These are phyloP conservation scores for Penicillium fimorum DNA, from an alignment of 495 filamentous ascomycete species.

Conservation along the genomic window DNA sequence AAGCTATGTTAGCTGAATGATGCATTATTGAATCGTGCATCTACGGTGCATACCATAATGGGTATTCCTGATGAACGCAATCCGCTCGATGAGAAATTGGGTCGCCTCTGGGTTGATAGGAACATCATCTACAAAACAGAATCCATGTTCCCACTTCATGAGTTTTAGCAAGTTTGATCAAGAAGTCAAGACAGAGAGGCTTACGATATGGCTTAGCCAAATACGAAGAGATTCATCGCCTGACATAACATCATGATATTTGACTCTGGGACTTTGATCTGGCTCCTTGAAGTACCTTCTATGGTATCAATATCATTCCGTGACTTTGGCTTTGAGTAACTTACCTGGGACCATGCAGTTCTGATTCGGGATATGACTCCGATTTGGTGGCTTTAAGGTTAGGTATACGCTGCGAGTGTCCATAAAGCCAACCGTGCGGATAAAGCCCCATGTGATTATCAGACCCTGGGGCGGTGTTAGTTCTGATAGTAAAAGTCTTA, in stretches of 20 bases:
- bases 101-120: slow-evolving; percentile 69
- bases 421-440: slow-evolving; percentile 46
- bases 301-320: not conserved
- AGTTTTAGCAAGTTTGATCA: slow-evolving; percentile 1
- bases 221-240: slow-evolving; percentile 49
- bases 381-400: not conserved
- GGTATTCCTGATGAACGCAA: slow-evolving; percentile 78
- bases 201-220: slow-evolving; percentile 61
- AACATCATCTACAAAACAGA: slow-evolving; percentile 66
- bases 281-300: slow-evolving; percentile 29
- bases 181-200: slow-evolving; percentile 11
- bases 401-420: slow-evolving; percentile 13
- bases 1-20: slow-evolving; percentile 7
- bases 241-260: slow-evolving; percentile 60
- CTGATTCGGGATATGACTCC: not conserved
- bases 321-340: not conserved
- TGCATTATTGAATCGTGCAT: not conserved
- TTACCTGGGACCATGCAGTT: not conserved
- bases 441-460: slow-evolving; percentile 58
- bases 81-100: slow-evolving; percentile 66
- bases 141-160: slow-evolving; percentile 58
- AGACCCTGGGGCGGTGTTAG: slow-evolving; percentile 34
- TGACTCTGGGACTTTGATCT: slow-evolving; percentile 50
- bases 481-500: not conserved
- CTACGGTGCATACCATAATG: slow-evolving; percentile 68